Evolutionary conservation across 2,329 filamentous ascomycete species (phyloP).

Genomic region (Juglanconis oblonga): DNA sequence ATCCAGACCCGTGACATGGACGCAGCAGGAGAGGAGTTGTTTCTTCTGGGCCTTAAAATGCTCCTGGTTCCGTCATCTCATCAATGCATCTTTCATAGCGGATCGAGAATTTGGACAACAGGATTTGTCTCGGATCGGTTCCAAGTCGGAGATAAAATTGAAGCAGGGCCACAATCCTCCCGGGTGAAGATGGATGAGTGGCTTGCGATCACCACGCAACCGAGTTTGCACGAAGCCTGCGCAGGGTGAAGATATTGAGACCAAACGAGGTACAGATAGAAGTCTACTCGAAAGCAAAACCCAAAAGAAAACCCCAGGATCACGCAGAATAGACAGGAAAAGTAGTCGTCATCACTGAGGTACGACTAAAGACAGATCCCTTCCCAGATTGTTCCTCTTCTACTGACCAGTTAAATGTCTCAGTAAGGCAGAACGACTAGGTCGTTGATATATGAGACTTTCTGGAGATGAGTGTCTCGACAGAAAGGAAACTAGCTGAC

Average conservation of each 20-base stretch:
- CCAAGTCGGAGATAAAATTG: slow-evolving; percentile 9
- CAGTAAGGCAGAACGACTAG: too few species aligned
- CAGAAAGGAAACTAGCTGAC: neutral
- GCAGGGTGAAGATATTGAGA: neutral
- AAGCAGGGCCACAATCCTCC: neutral
- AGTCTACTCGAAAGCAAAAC: neutral
- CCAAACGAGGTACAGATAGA: neutral
- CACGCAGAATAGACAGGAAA: too few species aligned
- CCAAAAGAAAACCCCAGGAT: neutral
- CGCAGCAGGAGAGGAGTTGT: neutral
- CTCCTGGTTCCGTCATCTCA: neutral
- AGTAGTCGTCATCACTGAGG: too few species aligned
- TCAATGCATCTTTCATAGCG: neutral
- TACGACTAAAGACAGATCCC: too few species aligned
- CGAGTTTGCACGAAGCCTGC: neutral
- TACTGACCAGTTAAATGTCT: too few species aligned
- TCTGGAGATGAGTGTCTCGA: neutral
- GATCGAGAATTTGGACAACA: neutral
- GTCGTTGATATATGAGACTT: neutral
- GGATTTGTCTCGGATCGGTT: neutral
- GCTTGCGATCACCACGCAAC: neutral
- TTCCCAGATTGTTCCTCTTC: too few species aligned
- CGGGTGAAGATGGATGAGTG: slow-evolving; percentile 24
- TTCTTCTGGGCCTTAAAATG: neutral
- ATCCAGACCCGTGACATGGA: neutral